A percentile compares a stretch with the other conserved stretches of the same genome.
These are phyloP conservation scores for Madurella mycetomatis DNA, from an alignment of 2,329 filamentous ascomycete genomes.

Conservation along the genomic window DNA sequence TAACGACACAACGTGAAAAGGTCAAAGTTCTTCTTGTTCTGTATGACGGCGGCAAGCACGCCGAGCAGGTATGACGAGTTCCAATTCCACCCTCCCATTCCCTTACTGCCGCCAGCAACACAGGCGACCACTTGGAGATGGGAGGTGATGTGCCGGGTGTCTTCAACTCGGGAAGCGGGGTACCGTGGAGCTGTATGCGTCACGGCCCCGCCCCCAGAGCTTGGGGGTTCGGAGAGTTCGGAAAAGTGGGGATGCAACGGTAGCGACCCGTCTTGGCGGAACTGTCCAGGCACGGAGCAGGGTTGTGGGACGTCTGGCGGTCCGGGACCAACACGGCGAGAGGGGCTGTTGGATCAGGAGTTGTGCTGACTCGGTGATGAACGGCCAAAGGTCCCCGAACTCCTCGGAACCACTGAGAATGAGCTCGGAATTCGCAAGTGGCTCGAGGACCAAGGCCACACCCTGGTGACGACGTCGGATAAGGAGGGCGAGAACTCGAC, in stretches of 20 bases:
- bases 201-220: background rate
- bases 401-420: conserved; percentile 96
- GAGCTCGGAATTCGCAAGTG: conserved; percentile 96
- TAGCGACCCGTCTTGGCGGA: background rate
- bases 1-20: conserved; percentile 55
- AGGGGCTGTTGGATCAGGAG: background rate
- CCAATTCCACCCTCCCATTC: background rate
- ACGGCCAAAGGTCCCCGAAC: conserved; percentile 58
- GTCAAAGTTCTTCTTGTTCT: conserved; percentile 93
- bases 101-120: conserved; percentile 1
- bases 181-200: conserved; percentile 2
- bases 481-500: conserved; percentile 90
- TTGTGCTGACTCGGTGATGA: background rate
- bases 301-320: background rate
- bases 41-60: conserved; percentile 88
- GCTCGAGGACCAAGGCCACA: conserved; percentile 96
- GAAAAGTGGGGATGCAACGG: conserved; percentile 6
- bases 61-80: conserved; percentile 63
- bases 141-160: background rate
- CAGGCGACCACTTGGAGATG: background rate
- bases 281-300: background rate
- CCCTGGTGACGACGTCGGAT: conserved; percentile 92
- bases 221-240: conserved; percentile 3
- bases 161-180: conserved; percentile 10
- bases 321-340: background rate